These are phyloP conservation scores for Fusarium humuli DNA, from an alignment of 2,329 filamentous ascomycete species.

Conservation along the genomic window DNA sequence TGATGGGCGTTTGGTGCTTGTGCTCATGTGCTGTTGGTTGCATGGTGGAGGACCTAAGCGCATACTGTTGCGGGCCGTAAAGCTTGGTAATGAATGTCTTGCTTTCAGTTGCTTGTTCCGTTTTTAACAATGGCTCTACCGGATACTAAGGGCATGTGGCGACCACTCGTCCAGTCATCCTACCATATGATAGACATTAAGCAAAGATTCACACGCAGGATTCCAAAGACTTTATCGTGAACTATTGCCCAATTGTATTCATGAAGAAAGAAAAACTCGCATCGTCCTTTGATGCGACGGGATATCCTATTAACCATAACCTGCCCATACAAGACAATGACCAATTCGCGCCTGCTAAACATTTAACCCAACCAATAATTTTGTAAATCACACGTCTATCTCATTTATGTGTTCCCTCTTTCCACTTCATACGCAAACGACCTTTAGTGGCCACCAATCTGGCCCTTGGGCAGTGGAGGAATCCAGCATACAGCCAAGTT, in stretches of 20 bases:
- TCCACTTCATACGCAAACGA: neutral
- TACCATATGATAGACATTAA: neutral
- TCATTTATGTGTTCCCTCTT: neutral
- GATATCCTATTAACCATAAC: slow-evolving; percentile 19
- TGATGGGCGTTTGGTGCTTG: neutral
- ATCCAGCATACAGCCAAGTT: slow-evolving; percentile 73
- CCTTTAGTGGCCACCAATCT: slow-evolving; percentile 48
- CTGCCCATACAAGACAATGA: neutral
- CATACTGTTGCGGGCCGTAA: neutral
- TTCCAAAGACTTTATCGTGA: neutral
- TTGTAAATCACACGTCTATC: neutral
- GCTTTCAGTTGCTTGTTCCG: neutral
- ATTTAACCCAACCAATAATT: slow-evolving; percentile 3
- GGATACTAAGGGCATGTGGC: neutral
- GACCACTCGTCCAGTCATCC: neutral
- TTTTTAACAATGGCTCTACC: neutral
- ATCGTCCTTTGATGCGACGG: slow-evolving; percentile 6
- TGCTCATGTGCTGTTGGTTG: neutral
- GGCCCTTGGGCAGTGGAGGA: slow-evolving; percentile 64
- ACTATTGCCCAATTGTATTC: neutral
- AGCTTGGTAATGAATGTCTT: neutral
- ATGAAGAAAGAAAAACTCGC: slow-evolving; percentile 1
- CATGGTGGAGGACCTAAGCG: neutral
- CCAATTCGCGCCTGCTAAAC: slow-evolving; percentile 12
- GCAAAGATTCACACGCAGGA: neutral